A percentile compares a stretch with the other conserved stretches of the same genome.
Evolutionary conservation across 176 grass and related monocot species (phyloP).

Genomic region (Aegilops umbellulata): DNA sequence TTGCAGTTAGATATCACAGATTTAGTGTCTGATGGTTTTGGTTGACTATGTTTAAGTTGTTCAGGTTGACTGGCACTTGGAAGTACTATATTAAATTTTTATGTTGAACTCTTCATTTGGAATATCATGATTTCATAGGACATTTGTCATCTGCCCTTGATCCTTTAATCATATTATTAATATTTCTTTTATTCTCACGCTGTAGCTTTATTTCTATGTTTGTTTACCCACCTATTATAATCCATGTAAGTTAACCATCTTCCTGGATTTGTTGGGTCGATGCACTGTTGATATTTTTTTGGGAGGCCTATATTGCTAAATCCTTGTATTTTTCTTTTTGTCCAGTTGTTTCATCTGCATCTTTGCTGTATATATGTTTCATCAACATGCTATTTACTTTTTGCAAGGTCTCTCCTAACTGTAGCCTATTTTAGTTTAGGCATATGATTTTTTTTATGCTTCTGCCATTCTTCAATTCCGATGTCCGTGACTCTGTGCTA

Average conservation of each 20-base stretch:
- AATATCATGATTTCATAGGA: neutral
- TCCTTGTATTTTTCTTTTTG: constrained; percentile 5
- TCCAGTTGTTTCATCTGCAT: neutral
- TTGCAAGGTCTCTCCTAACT: neutral
- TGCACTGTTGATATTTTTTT: constrained; percentile 18
- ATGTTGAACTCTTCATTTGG: neutral
- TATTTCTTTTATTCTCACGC: neutral
- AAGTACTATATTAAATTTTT: neutral
- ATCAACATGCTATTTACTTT: neutral
- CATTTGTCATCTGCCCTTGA: neutral
- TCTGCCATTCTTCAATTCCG: constrained; percentile 17
- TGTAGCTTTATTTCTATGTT: constrained; percentile 10
- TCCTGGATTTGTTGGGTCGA: constrained; percentile 18
- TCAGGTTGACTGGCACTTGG: neutral
- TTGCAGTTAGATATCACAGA: neutral
- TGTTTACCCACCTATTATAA: neutral
- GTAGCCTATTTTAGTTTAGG: neutral
- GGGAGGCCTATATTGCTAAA: neutral
- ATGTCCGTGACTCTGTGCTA: constrained; percentile 1
- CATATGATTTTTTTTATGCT: neutral
- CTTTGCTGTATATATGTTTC: constrained; percentile 1
- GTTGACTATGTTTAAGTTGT: neutral
- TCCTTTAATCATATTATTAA: neutral
- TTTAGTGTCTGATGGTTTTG: neutral
- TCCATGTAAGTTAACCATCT: no score